Base-by-base conservation (phyloP, 441 rosid genomes). In the Mallotus japonicus region DNA sequence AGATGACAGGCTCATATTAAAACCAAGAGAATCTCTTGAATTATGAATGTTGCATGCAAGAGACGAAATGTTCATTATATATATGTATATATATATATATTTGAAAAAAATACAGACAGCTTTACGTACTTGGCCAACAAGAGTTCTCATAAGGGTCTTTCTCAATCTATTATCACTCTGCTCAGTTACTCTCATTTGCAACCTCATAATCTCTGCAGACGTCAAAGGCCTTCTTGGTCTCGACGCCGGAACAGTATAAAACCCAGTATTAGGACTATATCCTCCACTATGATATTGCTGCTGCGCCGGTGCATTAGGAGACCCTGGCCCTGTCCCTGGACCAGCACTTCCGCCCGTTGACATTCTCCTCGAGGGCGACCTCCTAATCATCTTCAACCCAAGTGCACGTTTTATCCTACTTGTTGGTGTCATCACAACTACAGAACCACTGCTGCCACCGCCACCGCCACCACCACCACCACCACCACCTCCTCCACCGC, bases 171-270 rank as follows among this genome's bases (percentile, higher is more conserved):
- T 88, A 64, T 92, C 97, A 57, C 95, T 88, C 22, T 88, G 95
- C 81, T 91, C 97, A 37, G 94, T 86, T 47, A 95, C 96, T 83
- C 81, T 82, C 97, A 92, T 95, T 65, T 95, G 99, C 66, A 87
- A 86, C 77, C 95, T 88, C 99, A 95, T 95, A 56, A 95, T 90
- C 88, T 95, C 99, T 0, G 97, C 97, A 10, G 96, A 92, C 2
- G 97, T 95, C 69, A 95, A 62, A 3, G 97, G 97, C 40, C 97
- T 75, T 66, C 90, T 80, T 1, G 97, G 87, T 63, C 92, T 87
- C 16, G 79, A 65, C 4, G 81, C 65, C 0, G 79, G 88, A 57
- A 80, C 74, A 5, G 91, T 85, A 28, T 81, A 70, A 77, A 83
- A 84, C 47, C 79, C 84, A 3, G 70, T 40, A 4, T 70, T 83